Conservation (phyloP, 352 stramenopile genomes). For the Globisporangium radiosum region DNA sequence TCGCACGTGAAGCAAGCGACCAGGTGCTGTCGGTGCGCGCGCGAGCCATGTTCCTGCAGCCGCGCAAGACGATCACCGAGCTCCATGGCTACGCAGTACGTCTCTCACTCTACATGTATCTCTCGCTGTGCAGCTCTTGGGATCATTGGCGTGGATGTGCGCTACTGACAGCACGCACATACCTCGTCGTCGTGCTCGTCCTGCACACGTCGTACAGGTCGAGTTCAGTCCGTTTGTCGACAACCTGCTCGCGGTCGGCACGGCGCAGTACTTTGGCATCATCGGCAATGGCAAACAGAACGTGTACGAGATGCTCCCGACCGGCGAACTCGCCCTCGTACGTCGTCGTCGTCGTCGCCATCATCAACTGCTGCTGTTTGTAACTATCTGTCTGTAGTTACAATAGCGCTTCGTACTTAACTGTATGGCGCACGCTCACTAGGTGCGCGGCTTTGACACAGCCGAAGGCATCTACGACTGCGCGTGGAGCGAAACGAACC, state of each 20-base stretch:
- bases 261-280: slow-evolving; percentile 90
- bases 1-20: no score
- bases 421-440: background rate
- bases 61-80: slow-evolving; percentile 48
- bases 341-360: slow-evolving; percentile 5
- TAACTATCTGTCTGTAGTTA: no score
- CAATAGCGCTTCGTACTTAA: no score
- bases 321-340: slow-evolving; percentile 53
- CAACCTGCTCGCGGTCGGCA: slow-evolving; percentile 80
- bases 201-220: slow-evolving; percentile 34
- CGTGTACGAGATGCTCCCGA: slow-evolving; percentile 72
- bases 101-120: background rate
- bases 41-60: slow-evolving; percentile 58
- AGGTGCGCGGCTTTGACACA: slow-evolving; percentile 87
- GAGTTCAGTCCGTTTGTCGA: slow-evolving; percentile 91
- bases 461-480: slow-evolving; percentile 88
- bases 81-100: slow-evolving; percentile 63
- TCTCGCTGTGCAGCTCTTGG: background rate
- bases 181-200: no score
- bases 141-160: no score
- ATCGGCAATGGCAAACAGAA: slow-evolving; percentile 87
- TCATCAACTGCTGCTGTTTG: background rate
- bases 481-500: slow-evolving; percentile 85
- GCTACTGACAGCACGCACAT: background rate
- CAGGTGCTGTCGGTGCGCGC: no score